These are phyloP conservation scores for Trichosporon sp. DNA, from an alignment of 1,284 basidiomycete species.

Conservation along the genomic window DNA sequence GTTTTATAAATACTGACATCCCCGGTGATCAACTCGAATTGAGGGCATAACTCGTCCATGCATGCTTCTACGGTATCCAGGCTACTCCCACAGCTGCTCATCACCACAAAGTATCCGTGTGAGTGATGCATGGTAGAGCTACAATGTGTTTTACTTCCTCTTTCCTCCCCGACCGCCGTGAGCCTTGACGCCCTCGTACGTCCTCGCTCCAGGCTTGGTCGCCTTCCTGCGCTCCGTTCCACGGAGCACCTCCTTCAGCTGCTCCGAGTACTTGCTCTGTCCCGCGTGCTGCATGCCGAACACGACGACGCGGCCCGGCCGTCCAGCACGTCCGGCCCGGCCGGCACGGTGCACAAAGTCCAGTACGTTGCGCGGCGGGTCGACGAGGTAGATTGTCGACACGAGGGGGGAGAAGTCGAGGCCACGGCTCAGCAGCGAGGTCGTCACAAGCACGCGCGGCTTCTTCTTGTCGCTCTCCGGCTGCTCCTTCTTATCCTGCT, in stretches of 20 bases:
- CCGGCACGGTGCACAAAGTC: constrained; percentile 90
- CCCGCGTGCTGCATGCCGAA: constrained; percentile 49
- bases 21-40: background rate
- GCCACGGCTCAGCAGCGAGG: constrained; percentile 85
- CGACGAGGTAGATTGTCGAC: constrained; percentile 77
- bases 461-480: constrained; percentile 16
- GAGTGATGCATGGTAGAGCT: constrained; percentile 6
- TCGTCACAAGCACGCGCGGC: constrained; percentile 74
- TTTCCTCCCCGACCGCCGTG: background rate
- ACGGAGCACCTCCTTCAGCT: constrained; percentile 37
- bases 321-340: constrained; percentile 65
- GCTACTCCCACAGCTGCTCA: background rate
- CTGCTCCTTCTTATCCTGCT: background rate
- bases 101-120: background rate
- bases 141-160: constrained; percentile 8
- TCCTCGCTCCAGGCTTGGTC: constrained; percentile 30
- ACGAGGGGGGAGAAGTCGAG: constrained; percentile 79
- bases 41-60: background rate
- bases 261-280: constrained; percentile 34
- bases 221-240: constrained; percentile 24
- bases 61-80: background rate
- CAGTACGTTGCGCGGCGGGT: constrained; percentile 80
- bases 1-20: background rate
- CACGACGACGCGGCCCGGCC: constrained; percentile 64
- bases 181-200: constrained; percentile 25